Percentiles rank a stretch among this genome's conserved stretches.
These are phyloP conservation scores for Thuidium tamariscinum DNA, from an alignment of 225 moss, liverwort and hornwort species.

Conservation along the genomic window DNA sequence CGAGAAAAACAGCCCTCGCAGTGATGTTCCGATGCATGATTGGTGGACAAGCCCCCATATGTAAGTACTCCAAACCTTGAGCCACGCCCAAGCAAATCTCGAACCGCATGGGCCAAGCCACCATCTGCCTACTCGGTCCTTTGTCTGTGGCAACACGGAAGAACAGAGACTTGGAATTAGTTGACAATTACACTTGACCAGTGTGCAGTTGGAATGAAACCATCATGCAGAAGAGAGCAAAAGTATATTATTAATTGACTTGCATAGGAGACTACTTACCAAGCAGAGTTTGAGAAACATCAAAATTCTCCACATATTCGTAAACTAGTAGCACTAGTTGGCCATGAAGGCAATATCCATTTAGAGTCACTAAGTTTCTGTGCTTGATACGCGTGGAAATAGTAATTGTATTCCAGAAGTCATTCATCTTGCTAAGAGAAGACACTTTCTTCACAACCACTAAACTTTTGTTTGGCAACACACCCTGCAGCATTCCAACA, in stretches of 20 bases:
- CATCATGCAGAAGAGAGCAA: background rate
- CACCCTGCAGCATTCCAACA: background rate
- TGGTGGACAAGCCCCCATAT: background rate
- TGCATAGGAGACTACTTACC: background rate
- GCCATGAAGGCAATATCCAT: background rate
- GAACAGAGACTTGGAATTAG: background rate
- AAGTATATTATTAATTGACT: background rate
- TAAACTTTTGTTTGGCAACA: background rate
- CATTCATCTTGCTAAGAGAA: background rate
- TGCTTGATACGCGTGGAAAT: no score
- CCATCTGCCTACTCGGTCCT: background rate
- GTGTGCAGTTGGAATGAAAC: background rate
- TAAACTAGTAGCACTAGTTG: background rate
- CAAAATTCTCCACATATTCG: background rate
- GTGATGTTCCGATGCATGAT: background rate
- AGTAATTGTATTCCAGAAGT: background rate
- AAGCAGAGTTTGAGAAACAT: background rate
- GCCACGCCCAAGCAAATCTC: background rate
- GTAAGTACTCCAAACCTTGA: background rate
- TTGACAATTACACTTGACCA: background rate
- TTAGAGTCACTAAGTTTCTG: background rate
- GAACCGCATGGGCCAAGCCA: background rate
- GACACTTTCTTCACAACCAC: background rate
- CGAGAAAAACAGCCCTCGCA: background rate
- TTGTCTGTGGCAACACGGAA: background rate